Evolutionary conservation across 129 eudicot genomes (phyloP), one percentile per base, ranked within the genome.

Genomic region (Arctium lappa): DNA sequence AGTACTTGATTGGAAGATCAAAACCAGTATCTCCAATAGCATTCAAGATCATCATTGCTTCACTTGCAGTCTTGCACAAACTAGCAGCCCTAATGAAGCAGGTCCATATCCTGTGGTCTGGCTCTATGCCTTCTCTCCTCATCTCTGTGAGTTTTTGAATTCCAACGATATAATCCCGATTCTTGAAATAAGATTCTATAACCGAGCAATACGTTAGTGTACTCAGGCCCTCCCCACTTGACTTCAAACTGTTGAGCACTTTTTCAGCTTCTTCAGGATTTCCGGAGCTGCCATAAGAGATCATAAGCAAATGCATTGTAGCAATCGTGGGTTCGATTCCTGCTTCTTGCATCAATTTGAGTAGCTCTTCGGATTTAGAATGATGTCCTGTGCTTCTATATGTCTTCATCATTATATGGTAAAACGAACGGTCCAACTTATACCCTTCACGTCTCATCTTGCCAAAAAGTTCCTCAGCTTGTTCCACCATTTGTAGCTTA

Each of bases 241-340:
- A 86, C 77, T 89, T 90, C 79, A 96, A 79, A 80, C 48, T 88
- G 71, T 90, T 80, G 18, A 96, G 94, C 80, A 93, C 94, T 50
- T 91, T 87, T 86, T 96, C 98, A 29, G 99, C 99, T 89, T 93
- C 99, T 46, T 56, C 56, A 8, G 99, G 97, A 85, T 86, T 89
- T 18, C 98, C 99, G 13, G 95, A 91, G 75, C 95, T 95, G 44
- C 98, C 93, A 77, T 93, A 93, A 73, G 98, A 91, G 78, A 93
- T 90, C 95, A 96, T 93, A 56, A 96, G 94, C 86, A 93, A 81
- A 87, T 93, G 98, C 99, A 95, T 95, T 15, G 99, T 93, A 34
- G 95, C 93, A 79, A 82, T 75, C 8, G 92, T 85, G 72, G 99
- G 97, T 78, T 96, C 92, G 34, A 93, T 80, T 72, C 98, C 97